A percentile compares a stretch with the other conserved stretches of the same genome.
phyloP scores from a whole-genome alignment of 2,329 filamentous ascomycete genomes.

The Alternaria sp. region DNA sequence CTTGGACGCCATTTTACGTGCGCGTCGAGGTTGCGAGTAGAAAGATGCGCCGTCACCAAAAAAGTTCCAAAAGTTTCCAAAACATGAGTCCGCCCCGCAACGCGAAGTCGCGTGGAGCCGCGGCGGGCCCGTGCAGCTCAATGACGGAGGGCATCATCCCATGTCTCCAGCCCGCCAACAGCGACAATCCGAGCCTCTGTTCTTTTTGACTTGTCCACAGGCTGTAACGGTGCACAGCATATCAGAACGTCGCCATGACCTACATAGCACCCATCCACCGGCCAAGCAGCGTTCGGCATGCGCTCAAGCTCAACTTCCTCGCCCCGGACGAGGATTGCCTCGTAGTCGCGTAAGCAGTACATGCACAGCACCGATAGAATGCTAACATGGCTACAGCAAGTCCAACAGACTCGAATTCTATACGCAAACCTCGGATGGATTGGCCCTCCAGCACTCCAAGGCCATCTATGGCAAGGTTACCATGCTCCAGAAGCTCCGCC shows the following conservation, averaged over 20 bases:
- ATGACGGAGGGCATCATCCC: constrained; percentile 46
- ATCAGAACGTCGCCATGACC: constrained; percentile 68
- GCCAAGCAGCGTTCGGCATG: constrained; percentile 90
- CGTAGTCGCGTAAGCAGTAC: constrained; percentile 77
- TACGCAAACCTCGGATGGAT: constrained; percentile 68
- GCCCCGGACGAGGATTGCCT: constrained; percentile 79
- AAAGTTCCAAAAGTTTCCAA: constrained; percentile 32
- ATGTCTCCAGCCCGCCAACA: constrained; percentile 19
- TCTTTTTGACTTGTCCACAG: constrained; percentile 2
- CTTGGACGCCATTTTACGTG: constrained; percentile 42
- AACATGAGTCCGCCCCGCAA: constrained; percentile 34
- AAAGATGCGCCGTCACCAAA: constrained; percentile 23
- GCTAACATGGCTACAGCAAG: constrained; percentile 62
- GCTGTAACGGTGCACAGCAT: constrained; percentile 19
- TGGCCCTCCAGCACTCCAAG: constrained; percentile 70
- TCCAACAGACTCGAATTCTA: constrained; percentile 88
- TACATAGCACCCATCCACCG: constrained; percentile 94
- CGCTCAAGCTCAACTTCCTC: constrained; percentile 80
- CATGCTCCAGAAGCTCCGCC: constrained; percentile 81
- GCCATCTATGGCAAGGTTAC: constrained; percentile 85
- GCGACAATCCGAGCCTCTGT: constrained; percentile 6
- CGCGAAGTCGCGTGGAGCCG: constrained; percentile 29
- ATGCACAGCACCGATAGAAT: background rate
- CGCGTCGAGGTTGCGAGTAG: constrained; percentile 13
- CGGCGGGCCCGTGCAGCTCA: constrained; percentile 26